Percentiles rank a stretch among this genome's conserved stretches.
These are phyloP conservation scores for Choanephora cucurbitarum DNA, from an alignment of 371 early-diverging fungal genomes.

Conservation along the genomic window DNA sequence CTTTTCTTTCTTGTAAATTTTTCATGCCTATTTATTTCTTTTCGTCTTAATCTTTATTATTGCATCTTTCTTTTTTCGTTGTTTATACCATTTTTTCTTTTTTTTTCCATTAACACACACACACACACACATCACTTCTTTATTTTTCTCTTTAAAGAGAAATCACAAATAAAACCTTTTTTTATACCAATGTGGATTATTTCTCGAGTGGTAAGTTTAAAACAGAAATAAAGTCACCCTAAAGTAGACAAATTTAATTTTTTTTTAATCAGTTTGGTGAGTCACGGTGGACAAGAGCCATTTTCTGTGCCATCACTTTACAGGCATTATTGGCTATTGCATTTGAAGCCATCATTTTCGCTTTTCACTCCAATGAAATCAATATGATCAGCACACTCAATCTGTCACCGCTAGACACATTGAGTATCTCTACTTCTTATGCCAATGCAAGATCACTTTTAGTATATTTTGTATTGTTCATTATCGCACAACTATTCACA, in stretches of 20 bases:
- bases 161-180: too few species aligned
- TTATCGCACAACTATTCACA: constrained; percentile 49
- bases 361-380: constrained; percentile 33
- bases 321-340: constrained; percentile 43
- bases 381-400: constrained; percentile 25
- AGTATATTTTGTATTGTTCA: constrained; percentile 48
- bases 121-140: too few species aligned
- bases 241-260: neutral
- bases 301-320: constrained; percentile 38
- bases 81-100: too few species aligned
- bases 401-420: neutral
- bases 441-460: constrained; percentile 50
- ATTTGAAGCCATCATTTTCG: constrained; percentile 47
- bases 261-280: constrained; percentile 48
- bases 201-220: constrained; percentile 47
- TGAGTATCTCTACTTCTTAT: constrained; percentile 23
- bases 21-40: constrained; percentile 5
- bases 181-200: constrained; percentile 54
- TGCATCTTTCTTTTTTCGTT: neutral
- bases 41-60: constrained; percentile 6
- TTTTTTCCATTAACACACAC: too few species aligned
- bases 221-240: neutral
- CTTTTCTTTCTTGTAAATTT: constrained; percentile 10
- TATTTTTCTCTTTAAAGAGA: too few species aligned
- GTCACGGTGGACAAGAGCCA: constrained; percentile 51